Conservation (phyloP, 2,329 filamentous ascomycete genomes). For the Stagonosporopsis rhizophila region DNA sequence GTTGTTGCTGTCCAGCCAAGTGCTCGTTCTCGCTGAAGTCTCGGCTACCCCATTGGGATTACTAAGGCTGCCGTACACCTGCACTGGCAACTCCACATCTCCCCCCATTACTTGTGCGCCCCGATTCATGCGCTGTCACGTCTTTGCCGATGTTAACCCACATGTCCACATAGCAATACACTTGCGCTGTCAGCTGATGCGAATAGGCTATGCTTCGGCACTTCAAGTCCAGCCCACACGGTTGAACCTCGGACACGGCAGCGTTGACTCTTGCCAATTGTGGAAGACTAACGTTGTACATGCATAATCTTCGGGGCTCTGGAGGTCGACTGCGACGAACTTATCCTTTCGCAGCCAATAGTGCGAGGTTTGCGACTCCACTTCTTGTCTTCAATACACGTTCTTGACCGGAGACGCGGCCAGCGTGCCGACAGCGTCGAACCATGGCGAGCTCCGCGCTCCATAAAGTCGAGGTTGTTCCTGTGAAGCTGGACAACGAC, state of each 20-base stretch:
- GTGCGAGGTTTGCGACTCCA: constrained; percentile 18
- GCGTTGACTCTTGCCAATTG: constrained; percentile 4
- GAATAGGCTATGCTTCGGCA: too few relatives aligned
- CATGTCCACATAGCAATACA: not conserved
- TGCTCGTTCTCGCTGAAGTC: not conserved
- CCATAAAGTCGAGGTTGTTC: constrained; percentile 6
- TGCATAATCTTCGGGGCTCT: constrained; percentile 27
- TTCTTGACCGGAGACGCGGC: constrained; percentile 21
- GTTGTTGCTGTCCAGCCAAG: constrained; percentile 10
- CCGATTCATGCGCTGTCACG: not conserved
- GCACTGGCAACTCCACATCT: not conserved
- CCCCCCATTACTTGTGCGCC: not conserved
- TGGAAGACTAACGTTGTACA: not conserved
- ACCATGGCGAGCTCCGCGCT: not conserved
- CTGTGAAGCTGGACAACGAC: not conserved
- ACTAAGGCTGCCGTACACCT: not conserved
- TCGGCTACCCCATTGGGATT: constrained; percentile 10
- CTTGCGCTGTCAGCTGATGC: constrained; percentile 7
- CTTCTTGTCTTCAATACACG: constrained; percentile 4
- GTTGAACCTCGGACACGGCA: constrained; percentile 9
- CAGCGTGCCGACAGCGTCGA: constrained; percentile 14
- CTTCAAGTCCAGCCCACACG: constrained; percentile 1
- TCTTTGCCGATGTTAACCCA: not conserved
- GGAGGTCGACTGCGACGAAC: not conserved
- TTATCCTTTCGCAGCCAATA: constrained; percentile 19